These are phyloP conservation scores for Barnettozyma vustinii DNA, from an alignment of 805 yeast species.

Conservation along the genomic window DNA sequence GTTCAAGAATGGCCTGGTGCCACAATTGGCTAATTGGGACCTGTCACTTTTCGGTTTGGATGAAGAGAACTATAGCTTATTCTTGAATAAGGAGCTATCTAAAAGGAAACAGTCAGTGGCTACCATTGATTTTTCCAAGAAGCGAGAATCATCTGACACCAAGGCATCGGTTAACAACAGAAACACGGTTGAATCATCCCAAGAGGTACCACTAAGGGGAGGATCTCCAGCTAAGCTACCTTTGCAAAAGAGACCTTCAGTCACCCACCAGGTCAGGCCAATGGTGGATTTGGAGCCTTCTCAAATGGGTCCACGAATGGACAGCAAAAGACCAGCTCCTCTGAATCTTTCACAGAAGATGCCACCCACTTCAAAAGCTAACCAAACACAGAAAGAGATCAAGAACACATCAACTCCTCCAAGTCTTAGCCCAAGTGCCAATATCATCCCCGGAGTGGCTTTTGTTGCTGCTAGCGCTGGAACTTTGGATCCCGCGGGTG, in stretches of 20 bases:
- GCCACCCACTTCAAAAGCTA: too few relatives aligned
- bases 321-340: slow-evolving; percentile 1
- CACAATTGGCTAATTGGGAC: slow-evolving; percentile 50
- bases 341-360: neutral
- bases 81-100: slow-evolving; percentile 14
- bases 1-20: slow-evolving; percentile 51
- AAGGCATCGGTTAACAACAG: neutral
- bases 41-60: slow-evolving; percentile 34
- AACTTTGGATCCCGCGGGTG: neutral
- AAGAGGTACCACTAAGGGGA: neutral
- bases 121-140: neutral
- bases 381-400: neutral
- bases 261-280: neutral
- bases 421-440: neutral
- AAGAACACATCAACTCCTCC: neutral
- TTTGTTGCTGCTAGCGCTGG: neutral
- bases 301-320: neutral
- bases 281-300: neutral
- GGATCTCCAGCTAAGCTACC: neutral
- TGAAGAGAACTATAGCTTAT: slow-evolving; percentile 29
- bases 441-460: neutral
- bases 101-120: neutral
- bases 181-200: neutral
- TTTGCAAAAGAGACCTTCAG: slow-evolving; percentile 1
- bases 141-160: neutral